Evolutionary conservation across 2,329 filamentous ascomycete species (phyloP), one percentile per base, ranked within the genome.

Genomic region (Phialocephala subalpina): DNA sequence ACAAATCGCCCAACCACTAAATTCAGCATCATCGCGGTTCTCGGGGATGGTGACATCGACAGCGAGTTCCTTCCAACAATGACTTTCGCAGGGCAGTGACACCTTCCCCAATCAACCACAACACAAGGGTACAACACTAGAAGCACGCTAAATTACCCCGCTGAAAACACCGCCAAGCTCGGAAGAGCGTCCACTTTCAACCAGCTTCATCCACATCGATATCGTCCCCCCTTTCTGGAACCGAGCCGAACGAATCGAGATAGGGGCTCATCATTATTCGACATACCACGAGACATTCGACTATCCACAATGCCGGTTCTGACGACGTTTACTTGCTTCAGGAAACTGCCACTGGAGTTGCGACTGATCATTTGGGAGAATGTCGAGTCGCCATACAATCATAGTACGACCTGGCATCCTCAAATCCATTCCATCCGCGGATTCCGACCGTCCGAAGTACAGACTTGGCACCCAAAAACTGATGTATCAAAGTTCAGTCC

Each of bases 61-160:
- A 56, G 29, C 18, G 53, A 56, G 35, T 35, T 56, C 20, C 18
- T 2, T 35, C 53, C 29, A 29, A 56, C 36, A 56, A 56, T 25
- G 20, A 35, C 35, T 60, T 60, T 36, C 14, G 1, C 12, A 27
- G 22, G 22, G 12, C 58, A 38, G 22, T 62, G 20, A 45, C 53
- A 38, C 38, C 60, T 63, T 63, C 1, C 20, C 61, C 61, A 58
- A 63, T 63, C 25, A 58, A 6, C 22, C 25, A 1, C n/a, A 33
- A 7, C 27, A 3, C 38, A 52, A 57, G 38, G 45, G 20, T 29
- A 49, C 29, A 18, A 6, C 27, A 12, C n/a, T 20, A 16, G 7
- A 45, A 20, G 20, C 20, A 33, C 29, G 29, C 42, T 42, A 55
- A 18, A 35, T 33, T 2, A 55, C 52, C 52, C 52, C 52, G 52